phyloP scores from a whole-genome alignment of 2,329 filamentous ascomycete genomes.

The Ophiocordyceps camponoti-floridani region DNA sequence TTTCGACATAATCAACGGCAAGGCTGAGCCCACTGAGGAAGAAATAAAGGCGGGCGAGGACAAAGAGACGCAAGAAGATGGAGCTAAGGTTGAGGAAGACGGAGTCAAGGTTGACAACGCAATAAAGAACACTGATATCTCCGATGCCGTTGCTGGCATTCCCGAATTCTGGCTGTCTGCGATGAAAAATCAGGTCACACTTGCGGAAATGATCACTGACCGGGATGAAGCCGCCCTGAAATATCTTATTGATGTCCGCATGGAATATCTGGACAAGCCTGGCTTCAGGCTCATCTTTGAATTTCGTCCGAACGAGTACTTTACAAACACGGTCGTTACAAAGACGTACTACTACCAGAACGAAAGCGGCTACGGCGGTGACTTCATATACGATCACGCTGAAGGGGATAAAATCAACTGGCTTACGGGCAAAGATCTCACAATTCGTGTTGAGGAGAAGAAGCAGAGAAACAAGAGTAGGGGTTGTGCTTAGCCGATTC shows the following conservation, averaged over 20 bases:
- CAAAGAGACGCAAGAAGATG: slow-evolving; percentile 49
- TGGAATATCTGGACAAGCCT: slow-evolving; percentile 97
- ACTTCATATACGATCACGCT: slow-evolving; percentile 99
- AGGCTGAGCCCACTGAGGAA: slow-evolving; percentile 65
- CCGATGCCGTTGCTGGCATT: slow-evolving; percentile 53
- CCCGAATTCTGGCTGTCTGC: slow-evolving; percentile 99
- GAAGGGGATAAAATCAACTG: slow-evolving; percentile 97
- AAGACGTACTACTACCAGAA: slow-evolving; percentile 99
- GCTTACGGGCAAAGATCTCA: slow-evolving; percentile 85
- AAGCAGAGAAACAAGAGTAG: slow-evolving; percentile 99
- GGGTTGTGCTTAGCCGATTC: neutral
- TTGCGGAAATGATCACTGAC: slow-evolving; percentile 97
- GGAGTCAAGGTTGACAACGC: slow-evolving; percentile 35
- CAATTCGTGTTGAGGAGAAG: slow-evolving; percentile 91
- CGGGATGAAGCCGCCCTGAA: slow-evolving; percentile 89
- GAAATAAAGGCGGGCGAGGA: slow-evolving; percentile 75
- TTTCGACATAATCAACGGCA: slow-evolving; percentile 79
- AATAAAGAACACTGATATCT: slow-evolving; percentile 39
- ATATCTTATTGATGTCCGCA: slow-evolving; percentile 78
- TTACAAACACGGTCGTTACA: slow-evolving; percentile 90
- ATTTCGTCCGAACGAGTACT: slow-evolving; percentile 88
- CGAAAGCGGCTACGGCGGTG: slow-evolving; percentile 93
- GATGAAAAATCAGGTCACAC: slow-evolving; percentile 98
- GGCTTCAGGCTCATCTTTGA: slow-evolving; percentile 98
- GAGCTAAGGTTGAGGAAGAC: slow-evolving; percentile 60